Conservation (phyloP, 1,139 yeast species). For the Geotrichum citri-aurantii region DNA sequence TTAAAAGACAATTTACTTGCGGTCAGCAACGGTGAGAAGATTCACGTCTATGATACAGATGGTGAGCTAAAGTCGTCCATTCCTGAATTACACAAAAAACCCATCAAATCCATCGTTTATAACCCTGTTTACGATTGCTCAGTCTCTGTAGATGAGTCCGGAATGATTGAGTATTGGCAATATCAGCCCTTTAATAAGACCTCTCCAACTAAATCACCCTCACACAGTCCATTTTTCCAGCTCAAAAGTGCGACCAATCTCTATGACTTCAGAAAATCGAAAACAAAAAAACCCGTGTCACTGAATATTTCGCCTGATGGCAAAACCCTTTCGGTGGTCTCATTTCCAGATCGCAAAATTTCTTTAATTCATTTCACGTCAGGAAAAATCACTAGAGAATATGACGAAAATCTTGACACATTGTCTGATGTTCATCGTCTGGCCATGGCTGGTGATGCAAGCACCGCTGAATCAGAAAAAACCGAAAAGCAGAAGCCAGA, state of each 20-base stretch:
- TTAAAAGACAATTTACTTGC: constrained; percentile 22
- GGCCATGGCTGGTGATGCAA: constrained; percentile 25
- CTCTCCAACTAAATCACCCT: constrained; percentile 6
- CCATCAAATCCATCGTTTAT: constrained; percentile 34
- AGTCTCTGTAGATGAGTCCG: constrained; percentile 40
- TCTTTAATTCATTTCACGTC: constrained; percentile 36
- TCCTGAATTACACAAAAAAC: constrained; percentile 33
- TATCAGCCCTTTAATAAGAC: constrained; percentile 24
- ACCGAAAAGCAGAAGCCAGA: background rate
- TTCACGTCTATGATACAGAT: constrained; percentile 32
- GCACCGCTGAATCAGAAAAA: constrained; percentile 6
- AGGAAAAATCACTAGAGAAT: constrained; percentile 38
- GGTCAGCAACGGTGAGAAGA: constrained; percentile 24
- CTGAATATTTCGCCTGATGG: constrained; percentile 32
- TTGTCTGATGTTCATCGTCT: constrained; percentile 30
- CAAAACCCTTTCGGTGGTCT: constrained; percentile 30
- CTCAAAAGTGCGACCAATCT: constrained; percentile 43
- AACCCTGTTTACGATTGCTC: constrained; percentile 35
- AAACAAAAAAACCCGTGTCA: constrained; percentile 28
- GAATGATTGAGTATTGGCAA: constrained; percentile 46
- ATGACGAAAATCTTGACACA: constrained; percentile 34
- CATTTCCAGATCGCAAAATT: constrained; percentile 36
- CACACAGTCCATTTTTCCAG: constrained; percentile 29
- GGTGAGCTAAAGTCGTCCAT: constrained; percentile 21
- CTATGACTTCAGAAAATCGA: constrained; percentile 38